These are phyloP conservation scores for Blastosporella zonata DNA, from an alignment of 1,284 basidiomycete genomes.

Conservation along the genomic window DNA sequence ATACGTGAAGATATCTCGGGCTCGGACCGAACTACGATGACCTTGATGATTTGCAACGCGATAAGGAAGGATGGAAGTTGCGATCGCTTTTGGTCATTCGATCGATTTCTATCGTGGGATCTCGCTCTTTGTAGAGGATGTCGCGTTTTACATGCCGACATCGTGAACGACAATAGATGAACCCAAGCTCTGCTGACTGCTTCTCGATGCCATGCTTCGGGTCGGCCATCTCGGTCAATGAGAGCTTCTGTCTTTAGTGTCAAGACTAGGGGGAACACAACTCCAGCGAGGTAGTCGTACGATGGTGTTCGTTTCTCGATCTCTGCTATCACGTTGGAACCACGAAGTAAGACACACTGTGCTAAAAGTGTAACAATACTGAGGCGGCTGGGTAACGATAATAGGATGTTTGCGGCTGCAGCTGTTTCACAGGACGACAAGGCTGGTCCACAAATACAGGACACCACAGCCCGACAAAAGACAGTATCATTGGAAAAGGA, in stretches of 20 bases:
- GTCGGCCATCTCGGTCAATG: slow-evolving; percentile 39
- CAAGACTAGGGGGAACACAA: slow-evolving; percentile 63
- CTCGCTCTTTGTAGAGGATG: slow-evolving; percentile 33
- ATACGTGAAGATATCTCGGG: slow-evolving; percentile 51
- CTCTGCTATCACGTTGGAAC: slow-evolving; percentile 53
- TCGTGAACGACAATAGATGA: slow-evolving; percentile 58
- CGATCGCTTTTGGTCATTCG: slow-evolving; percentile 27
- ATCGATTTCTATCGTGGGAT: slow-evolving; percentile 36
- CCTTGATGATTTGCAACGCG: slow-evolving; percentile 68
- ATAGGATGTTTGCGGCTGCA: slow-evolving; percentile 49
- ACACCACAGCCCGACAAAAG: slow-evolving; percentile 55
- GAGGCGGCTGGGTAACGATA: slow-evolving; percentile 46
- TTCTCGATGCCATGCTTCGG: slow-evolving; percentile 43
- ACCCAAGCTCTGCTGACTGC: slow-evolving; percentile 57
- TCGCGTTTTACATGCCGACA: slow-evolving; percentile 42
- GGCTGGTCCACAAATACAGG: slow-evolving; percentile 56
- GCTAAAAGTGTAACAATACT: slow-evolving; percentile 54
- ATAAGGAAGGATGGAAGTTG: slow-evolving; percentile 49
- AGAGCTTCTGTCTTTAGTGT: slow-evolving; percentile 51
- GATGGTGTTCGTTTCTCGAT: slow-evolving; percentile 55
- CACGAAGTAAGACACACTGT: slow-evolving; percentile 49
- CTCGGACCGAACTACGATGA: slow-evolving; percentile 62
- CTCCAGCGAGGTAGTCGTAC: slow-evolving; percentile 54
- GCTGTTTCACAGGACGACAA: slow-evolving; percentile 56
- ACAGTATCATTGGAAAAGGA: slow-evolving; percentile 48